Percentiles rank a stretch among this genome's conserved stretches.
Conservation (phyloP, 192 early-diverging fungal species). For the Coemansia sp. region DNA sequence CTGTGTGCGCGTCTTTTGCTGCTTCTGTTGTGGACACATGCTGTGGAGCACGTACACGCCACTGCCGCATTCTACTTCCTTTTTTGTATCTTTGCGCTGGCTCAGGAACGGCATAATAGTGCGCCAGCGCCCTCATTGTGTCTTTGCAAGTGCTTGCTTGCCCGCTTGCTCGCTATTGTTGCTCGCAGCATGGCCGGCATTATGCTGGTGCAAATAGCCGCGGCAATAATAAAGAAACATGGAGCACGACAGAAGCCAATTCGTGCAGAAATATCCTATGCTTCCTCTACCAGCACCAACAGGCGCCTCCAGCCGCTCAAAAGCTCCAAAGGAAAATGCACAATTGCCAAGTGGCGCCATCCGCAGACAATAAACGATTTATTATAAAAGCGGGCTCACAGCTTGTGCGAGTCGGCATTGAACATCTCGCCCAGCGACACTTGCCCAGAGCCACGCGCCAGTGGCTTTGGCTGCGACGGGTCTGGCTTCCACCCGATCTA, state of each 20-base stretch:
- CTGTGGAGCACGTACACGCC: not conserved
- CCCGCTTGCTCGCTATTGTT: not conserved
- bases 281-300: not conserved
- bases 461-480: slow-evolving; percentile 76
- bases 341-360: not conserved
- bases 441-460: slow-evolving; percentile 75
- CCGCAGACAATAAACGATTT: slow-evolving; percentile 4
- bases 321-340: slow-evolving; percentile 8
- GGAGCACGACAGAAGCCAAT: not conserved
- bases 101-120: not conserved
- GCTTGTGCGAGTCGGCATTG: slow-evolving; percentile 34
- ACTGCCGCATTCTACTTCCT: not conserved
- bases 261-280: slow-evolving; percentile 1
- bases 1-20: not conserved
- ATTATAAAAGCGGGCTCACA: slow-evolving; percentile 10
- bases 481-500: slow-evolving; percentile 95
- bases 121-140: not conserved
- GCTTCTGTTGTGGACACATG: not conserved
- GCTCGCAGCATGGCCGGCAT: not conserved
- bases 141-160: slow-evolving; percentile 7
- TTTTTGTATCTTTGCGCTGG: not conserved
- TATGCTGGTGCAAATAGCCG: slow-evolving; percentile 1
- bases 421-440: slow-evolving; percentile 73
- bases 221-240: slow-evolving; percentile 1
- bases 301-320: not conserved